Evolutionary conservation across 2,329 filamentous ascomycete species (phyloP), one percentile per base, ranked within the genome.

Genomic region (Alternaria infectoria): DNA sequence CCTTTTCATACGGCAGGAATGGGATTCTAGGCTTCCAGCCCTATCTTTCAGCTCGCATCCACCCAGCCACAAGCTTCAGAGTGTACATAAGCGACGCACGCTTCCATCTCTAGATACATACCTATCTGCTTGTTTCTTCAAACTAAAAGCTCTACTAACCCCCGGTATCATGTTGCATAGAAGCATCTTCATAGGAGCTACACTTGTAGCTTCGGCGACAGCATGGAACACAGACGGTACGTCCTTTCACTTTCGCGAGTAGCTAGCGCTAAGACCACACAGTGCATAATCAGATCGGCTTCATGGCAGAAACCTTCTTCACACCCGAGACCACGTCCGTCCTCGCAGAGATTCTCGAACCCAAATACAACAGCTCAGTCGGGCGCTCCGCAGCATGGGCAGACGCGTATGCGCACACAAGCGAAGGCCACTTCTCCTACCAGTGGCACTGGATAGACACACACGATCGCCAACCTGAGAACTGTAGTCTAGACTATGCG

Each of bases 361-460:
- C 79, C 2, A 67, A 79, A 62, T 81, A 81, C 62, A 77, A 80
- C 58, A 74, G 76, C 43, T 81, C 79, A 1, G 77, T 82, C 30
- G 80, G 80, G 7, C 71, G 72, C 36, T 77, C 79, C 2, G 79
- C 80, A 40, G 79, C 79, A 11, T 81, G 79, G 80, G 79, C 79
- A 28, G 79, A 81, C 54, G 73, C 69, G 19, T 81, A 79, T 49
- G 78, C 79, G 3, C 79, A 81, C 47, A 80, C 77, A 3, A 62
- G 68, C 17, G 74, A 80, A 66, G 79, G 79, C n/a, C 74, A 74
- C n/a, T 81, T 78, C 61, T 80, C 77, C 11, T 81, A 81, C 59
- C 79, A 80, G 54, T 81, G 80, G 80, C 79, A 81, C 57, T 82
- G 78, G 77, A 80, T 82, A 55, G 78, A 80, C 52, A 71, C 78